Conservation (phyloP, 768 basidiomycete genomes). For the Pisolithus marmoratus region DNA sequence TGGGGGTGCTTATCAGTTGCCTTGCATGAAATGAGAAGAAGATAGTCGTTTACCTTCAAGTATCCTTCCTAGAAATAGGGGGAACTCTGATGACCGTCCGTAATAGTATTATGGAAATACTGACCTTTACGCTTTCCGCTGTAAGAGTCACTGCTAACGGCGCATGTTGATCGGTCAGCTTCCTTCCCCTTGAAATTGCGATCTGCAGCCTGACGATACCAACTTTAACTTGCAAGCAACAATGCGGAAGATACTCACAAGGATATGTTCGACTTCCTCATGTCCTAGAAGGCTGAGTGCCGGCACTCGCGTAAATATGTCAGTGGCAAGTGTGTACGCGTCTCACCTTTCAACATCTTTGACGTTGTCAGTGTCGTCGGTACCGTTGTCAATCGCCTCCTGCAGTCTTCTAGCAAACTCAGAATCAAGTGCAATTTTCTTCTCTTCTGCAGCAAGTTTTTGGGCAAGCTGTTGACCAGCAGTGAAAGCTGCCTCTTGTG, state of each 20-base stretch:
- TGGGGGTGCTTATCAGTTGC: background rate
- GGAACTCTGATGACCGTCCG: background rate
- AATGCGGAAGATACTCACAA: conserved; percentile 10
- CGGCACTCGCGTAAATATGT: too few species aligned
- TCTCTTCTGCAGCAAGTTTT: conserved; percentile 32
- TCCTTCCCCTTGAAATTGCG: conserved; percentile 28
- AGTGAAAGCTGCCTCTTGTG: conserved; percentile 18
- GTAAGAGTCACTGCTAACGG: background rate
- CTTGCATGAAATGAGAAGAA: background rate
- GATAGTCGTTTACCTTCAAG: background rate
- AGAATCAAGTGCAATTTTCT: conserved; percentile 30
- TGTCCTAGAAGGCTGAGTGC: conserved; percentile 21
- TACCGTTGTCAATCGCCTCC: conserved; percentile 21
- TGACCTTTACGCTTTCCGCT: background rate
- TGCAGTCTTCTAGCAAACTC: conserved; percentile 34
- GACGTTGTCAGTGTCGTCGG: conserved; percentile 21
- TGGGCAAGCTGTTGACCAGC: conserved; percentile 31
- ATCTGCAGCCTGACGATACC: conserved; percentile 18
- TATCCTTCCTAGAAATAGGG: background rate
- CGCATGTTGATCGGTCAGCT: conserved; percentile 5
- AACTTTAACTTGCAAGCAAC: background rate
- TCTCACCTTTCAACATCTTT: conserved; percentile 29
- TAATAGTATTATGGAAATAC: background rate
- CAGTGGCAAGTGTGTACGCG: background rate
- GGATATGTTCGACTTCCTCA: conserved; percentile 20